A percentile compares a stretch with the other conserved stretches of the same genome.
These are phyloP conservation scores for Epichloe typhina DNA, from an alignment of 2,329 filamentous ascomycete species.

Conservation along the genomic window DNA sequence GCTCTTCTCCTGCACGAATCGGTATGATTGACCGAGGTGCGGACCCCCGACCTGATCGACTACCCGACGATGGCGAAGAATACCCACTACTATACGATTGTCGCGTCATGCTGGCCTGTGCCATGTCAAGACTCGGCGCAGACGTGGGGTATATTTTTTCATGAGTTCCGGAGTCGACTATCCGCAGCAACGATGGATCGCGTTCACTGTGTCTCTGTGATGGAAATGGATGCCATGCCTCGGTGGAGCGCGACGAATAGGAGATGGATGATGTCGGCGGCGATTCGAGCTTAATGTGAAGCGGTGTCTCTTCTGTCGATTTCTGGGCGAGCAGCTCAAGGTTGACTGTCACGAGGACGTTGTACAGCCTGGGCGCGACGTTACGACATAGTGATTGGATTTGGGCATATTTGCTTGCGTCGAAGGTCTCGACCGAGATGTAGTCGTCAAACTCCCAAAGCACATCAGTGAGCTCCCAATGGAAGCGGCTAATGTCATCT, in stretches of 20 bases:
- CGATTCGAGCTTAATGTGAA: constrained; percentile 6
- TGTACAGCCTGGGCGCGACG: constrained; percentile 33
- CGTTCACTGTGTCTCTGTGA: background rate
- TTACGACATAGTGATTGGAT: constrained; percentile 35
- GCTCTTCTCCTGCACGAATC: constrained; percentile 6
- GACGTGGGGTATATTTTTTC: background rate
- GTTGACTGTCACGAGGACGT: constrained; percentile 40
- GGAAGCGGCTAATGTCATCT: constrained; percentile 37
- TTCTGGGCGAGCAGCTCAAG: constrained; percentile 23
- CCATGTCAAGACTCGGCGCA: constrained; percentile 2
- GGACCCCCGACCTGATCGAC: constrained; percentile 4
- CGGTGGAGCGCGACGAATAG: background rate
- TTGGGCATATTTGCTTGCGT: constrained; percentile 33
- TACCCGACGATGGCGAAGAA: constrained; percentile 6
- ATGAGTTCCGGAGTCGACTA: background rate
- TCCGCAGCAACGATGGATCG: background rate
- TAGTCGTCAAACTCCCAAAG: constrained; percentile 46
- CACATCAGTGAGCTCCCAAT: constrained; percentile 33
- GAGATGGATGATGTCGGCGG: constrained; percentile 3
- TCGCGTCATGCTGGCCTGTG: constrained; percentile 3
- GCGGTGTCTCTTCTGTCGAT: constrained; percentile 10
- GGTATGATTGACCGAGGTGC: constrained; percentile 4
- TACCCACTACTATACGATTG: constrained; percentile 8
- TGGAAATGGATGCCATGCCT: background rate
- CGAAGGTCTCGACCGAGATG: constrained; percentile 34